Evolutionary conservation across 2,329 filamentous ascomycete species (phyloP), one percentile per base, ranked within the genome.

Genomic region (Penicillium sp.): DNA sequence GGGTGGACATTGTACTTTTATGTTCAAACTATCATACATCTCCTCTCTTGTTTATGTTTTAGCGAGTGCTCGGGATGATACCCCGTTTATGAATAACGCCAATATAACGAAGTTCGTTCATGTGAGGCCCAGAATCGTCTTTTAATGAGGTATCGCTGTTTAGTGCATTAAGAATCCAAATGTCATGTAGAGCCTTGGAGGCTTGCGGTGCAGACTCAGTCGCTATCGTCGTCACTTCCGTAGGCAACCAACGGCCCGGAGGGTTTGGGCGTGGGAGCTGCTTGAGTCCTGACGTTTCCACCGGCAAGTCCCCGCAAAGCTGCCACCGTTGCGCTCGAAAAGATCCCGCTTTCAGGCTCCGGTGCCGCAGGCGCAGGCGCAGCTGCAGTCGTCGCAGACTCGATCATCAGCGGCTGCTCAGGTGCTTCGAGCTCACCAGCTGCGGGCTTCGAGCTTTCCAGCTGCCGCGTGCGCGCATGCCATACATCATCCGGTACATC

Each of bases 401-500:
- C 80, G 33, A 82, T 71, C 66, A 80, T 64, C 42, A 67, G 63
- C 18, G 72, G 73, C 42, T 75, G 69, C 16, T 74, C 73, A 5
- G 75, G 71, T 13, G 75, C 75, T 52, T 81, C 81, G 20, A 82
- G 80, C 67, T 84, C 81, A 53, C 83, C 78, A 52, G 84, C 76
- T 56, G 82, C 60, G 50, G 75, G 76, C 54, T 84, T 79, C 61
- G 87, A 79, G 43, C 85, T 78, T 64, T 88, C 85, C 25, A 86
- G 70, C 57, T 87, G 85, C 60, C 84, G 82, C 31, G 92, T 90
- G 42, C 89, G 81, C 0, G 91, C 89, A 72, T 92, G 96, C 82
- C 95, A 95, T 24, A 99, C 85, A 56, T 94, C 88, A 68, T 99
- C 94, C 0, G 92, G 92, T 1, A 92, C 92, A 65, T 97, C 90